Base-by-base conservation (phyloP, 2,329 filamentous ascomycete genomes). In the Neofusicoccum kwambonambiense region DNA sequence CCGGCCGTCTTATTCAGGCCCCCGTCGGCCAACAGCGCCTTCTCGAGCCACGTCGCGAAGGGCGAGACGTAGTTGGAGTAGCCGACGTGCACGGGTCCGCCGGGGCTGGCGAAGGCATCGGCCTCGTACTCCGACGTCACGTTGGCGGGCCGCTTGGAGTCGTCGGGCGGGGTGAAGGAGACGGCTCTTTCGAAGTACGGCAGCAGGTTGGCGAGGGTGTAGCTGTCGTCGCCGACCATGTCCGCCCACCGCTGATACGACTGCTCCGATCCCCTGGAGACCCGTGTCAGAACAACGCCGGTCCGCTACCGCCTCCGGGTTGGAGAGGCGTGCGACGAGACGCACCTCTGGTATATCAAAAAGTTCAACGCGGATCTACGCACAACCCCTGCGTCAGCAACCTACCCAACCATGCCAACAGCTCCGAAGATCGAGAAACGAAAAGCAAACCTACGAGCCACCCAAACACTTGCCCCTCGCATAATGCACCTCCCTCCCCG, bases 401-500 rank as follows among this genome's bases (percentile, higher is more conserved):
- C 37, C 22, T 34, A 39, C 49, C n/a, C 73, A 72, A 11, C 72
- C 54, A 7, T 60, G n/a, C 3, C 27, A 31, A 45, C 31, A 15
- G 12, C 35, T 5, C 51, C 22, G 7, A 49, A 49, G 8, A 79
- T 78, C 2, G 22, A 22, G 22, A 22, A 22, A 22, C 3, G 22
- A 22, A 22, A 22, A 22, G 4, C 78, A 37, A 39, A 79, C 72
- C 60, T 50, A 62, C 60, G 42, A 51, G 65, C 73, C 72, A 64
- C 75, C 74, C 42, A 77, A 45, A n/a, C 66, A 68, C 45, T 75
- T 75, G 4, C 75, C 75, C 0, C 70, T 62, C 4, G 72, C 67
- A 66, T 75, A 75, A 34, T 74, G 68, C 9, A 75, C 37, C 27
- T 27, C 13, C 5, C 69, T 37, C 19, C 65, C 56, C 62, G 70